phyloP scores from a whole-genome alignment of 345 rosid species.

The Bruguiera gymnorhiza region DNA sequence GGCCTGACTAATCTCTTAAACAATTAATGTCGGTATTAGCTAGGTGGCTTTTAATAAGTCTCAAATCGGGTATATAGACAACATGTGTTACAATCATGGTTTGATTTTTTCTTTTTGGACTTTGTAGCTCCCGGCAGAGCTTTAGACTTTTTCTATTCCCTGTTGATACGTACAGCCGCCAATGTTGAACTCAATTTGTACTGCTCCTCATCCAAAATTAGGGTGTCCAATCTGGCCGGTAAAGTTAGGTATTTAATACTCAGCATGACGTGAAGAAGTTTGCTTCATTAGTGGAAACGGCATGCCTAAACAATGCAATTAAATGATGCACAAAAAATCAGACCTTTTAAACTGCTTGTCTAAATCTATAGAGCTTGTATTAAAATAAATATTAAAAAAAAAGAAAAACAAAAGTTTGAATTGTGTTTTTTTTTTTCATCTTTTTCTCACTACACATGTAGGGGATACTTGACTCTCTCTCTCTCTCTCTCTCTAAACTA shows the following conservation, averaged over 20 bases:
- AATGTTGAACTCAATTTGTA: not conserved
- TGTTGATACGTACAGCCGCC: not conserved
- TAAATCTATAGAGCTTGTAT: too few relatives aligned
- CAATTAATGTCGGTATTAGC: not conserved
- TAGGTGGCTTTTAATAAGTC: slow-evolving; percentile 12
- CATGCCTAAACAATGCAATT: too few relatives aligned
- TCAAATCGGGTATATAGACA: not conserved
- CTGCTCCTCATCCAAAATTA: too few relatives aligned
- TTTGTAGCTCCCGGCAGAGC: slow-evolving; percentile 1
- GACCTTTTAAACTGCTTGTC: too few relatives aligned
- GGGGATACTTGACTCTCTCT: too few relatives aligned
- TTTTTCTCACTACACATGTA: too few relatives aligned
- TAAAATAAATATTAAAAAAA: too few relatives aligned
- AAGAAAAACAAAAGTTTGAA: too few relatives aligned
- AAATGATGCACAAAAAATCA: too few relatives aligned
- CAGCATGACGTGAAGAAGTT: not conserved
- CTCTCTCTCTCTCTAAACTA: too few relatives aligned
- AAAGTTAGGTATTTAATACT: not conserved
- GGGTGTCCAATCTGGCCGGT: not conserved
- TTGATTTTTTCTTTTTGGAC: not conserved
- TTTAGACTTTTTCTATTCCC: not conserved
- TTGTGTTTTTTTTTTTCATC: too few relatives aligned
- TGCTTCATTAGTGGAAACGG: not conserved
- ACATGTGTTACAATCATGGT: not conserved
- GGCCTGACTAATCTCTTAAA: slow-evolving; percentile 24